Evolutionary conservation across 805 yeast genomes (phyloP).

Genomic region (Starmerella riodocensis): DNA sequence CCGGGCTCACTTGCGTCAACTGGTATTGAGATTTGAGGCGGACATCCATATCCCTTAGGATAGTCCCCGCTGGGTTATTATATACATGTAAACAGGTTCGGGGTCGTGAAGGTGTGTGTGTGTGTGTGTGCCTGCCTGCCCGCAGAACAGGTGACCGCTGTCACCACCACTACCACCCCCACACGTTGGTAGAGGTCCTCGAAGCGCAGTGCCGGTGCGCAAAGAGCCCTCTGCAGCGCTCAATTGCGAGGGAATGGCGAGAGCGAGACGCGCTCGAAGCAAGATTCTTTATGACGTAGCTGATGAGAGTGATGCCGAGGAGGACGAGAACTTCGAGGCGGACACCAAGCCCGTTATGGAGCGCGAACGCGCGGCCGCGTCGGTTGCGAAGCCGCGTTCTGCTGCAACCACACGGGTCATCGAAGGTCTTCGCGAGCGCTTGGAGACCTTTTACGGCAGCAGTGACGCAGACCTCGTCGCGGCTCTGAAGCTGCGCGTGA

Average conservation of each 20-base stretch:
- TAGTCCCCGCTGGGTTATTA: neutral
- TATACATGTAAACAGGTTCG: neutral
- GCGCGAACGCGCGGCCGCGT: too few species aligned
- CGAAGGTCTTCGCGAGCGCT: slow-evolving; percentile 33
- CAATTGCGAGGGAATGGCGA: too few species aligned
- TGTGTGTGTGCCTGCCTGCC: too few species aligned
- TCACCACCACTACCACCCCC: too few species aligned
- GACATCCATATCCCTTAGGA: slow-evolving; percentile 9
- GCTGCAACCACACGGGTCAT: neutral
- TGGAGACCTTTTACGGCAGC: slow-evolving; percentile 38
- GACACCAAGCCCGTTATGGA: slow-evolving; percentile 2
- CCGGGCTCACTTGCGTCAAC: slow-evolving; percentile 1
- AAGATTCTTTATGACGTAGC: neutral
- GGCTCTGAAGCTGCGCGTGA: slow-evolving; percentile 34
- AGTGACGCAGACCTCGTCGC: slow-evolving; percentile 34
- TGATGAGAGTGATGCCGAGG: neutral
- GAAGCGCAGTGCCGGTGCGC: too few species aligned
- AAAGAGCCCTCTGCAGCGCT: too few species aligned
- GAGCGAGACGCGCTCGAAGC: neutral
- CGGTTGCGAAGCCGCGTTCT: too few species aligned
- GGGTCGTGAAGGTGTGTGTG: too few species aligned
- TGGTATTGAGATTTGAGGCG: slow-evolving; percentile 10
- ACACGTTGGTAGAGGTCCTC: too few species aligned
- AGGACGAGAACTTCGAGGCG: neutral
- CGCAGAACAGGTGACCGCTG: too few species aligned